These are phyloP conservation scores for Acorus calamus DNA, from an alignment of 106 monocot species.

Conservation along the genomic window DNA sequence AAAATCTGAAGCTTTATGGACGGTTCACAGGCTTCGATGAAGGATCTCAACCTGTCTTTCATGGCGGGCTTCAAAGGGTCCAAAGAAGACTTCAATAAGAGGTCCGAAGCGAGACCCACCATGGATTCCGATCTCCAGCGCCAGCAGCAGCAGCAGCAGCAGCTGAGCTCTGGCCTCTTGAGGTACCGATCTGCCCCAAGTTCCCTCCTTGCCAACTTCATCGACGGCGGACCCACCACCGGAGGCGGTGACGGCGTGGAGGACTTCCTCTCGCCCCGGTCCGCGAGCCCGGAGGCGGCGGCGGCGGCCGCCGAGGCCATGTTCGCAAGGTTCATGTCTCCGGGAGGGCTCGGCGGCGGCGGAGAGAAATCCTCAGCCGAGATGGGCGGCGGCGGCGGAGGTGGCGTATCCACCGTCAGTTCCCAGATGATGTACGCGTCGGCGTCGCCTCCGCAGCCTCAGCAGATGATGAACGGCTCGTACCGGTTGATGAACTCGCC, in stretches of 20 bases:
- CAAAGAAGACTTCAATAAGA: constrained; percentile 10
- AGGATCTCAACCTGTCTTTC: constrained; percentile 50
- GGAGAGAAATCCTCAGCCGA: constrained; percentile 2
- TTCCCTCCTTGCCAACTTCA: constrained; percentile 17
- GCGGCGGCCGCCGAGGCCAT: constrained; percentile 31
- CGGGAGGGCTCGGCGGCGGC: constrained; percentile 18
- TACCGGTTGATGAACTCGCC: constrained; percentile 20
- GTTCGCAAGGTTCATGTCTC: constrained; percentile 52
- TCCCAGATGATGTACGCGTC: neutral
- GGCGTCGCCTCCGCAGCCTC: constrained; percentile 14
- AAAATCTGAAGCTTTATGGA: constrained; percentile 33
- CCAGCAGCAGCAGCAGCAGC: constrained; percentile 29
- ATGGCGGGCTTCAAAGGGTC: constrained; percentile 19
- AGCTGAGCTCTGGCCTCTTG: constrained; percentile 56
- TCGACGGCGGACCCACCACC: too few species aligned
- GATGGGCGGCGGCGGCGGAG: constrained; percentile 9
- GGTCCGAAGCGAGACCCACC: too few species aligned
- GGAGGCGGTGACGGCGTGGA: constrained; percentile 42
- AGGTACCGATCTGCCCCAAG: constrained; percentile 88
- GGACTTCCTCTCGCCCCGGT: constrained; percentile 44
- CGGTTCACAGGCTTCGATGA: constrained; percentile 43
- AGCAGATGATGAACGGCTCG: constrained; percentile 47
- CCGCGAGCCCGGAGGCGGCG: constrained; percentile 42
- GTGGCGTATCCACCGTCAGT: constrained; percentile 4
- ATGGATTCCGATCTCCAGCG: constrained; percentile 25